These are phyloP conservation scores for Daldinia sp. DNA, from an alignment of 2,329 filamentous ascomycete genomes.

Conservation along the genomic window DNA sequence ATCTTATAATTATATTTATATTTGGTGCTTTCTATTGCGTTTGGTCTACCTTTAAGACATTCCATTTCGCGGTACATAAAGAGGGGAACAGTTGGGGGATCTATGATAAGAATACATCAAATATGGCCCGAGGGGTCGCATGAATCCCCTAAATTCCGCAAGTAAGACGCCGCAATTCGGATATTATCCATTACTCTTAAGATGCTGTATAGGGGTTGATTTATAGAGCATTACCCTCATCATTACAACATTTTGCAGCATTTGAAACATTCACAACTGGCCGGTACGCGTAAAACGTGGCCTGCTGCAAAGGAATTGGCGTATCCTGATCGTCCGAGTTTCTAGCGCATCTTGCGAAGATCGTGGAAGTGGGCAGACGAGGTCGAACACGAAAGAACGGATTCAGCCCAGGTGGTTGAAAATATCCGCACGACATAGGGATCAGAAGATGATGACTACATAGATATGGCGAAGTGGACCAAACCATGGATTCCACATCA, in stretches of 20 bases:
- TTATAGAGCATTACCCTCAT: not conserved
- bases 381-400: not conserved
- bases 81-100: not conserved
- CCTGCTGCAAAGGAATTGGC: conserved; percentile 13
- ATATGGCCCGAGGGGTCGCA: conserved; percentile 13
- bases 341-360: conserved; percentile 10
- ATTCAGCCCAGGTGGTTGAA: conserved; percentile 2
- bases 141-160: conserved; percentile 24
- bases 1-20: not conserved
- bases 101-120: conserved; percentile 2
- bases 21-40: conserved; percentile 11
- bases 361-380: not conserved
- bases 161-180: not conserved
- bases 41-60: too few relatives aligned
- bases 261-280: conserved; percentile 53
- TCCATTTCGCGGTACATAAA: not conserved
- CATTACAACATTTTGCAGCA: conserved; percentile 36
- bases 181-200: not conserved
- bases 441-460: not conserved
- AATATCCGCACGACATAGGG: conserved; percentile 9
- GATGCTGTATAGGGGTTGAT: not conserved
- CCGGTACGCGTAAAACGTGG: conserved; percentile 55
- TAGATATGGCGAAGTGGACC: conserved; percentile 28
- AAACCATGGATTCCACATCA: not conserved
- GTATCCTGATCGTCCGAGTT: conserved; percentile 30